A percentile compares a stretch with the other conserved stretches of the same genome.
Evolutionary conservation across 805 yeast genomes (phyloP).

Genomic region (Wickerhamomyces pijperi): DNA sequence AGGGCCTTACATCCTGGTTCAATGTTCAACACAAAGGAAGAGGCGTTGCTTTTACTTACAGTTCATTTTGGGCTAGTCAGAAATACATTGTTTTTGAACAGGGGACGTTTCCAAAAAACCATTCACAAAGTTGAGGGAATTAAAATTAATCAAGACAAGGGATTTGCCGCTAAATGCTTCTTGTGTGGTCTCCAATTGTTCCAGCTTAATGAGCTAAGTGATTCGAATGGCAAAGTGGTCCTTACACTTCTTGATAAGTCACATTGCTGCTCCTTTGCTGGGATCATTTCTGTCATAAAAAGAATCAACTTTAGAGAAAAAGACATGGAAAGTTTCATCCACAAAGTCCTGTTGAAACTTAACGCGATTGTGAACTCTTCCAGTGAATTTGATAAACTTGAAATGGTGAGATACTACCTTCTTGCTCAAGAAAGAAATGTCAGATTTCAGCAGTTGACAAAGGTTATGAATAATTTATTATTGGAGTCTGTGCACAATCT

Average conservation of each 20-base stretch:
- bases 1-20: neutral
- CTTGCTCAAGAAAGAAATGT: neutral
- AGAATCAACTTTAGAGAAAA: neutral
- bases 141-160: neutral
- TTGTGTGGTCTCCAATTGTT: neutral
- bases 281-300: neutral
- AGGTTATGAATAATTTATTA: neutral
- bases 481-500: neutral
- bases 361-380: neutral
- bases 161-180: neutral
- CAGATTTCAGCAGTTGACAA: neutral
- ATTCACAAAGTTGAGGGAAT: neutral
- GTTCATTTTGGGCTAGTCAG: neutral
- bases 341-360: neutral
- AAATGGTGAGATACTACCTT: neutral
- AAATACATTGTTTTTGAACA: neutral
- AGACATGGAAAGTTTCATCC: neutral
- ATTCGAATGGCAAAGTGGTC: neutral
- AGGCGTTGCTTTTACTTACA: neutral
- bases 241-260: neutral
- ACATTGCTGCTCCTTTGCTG: neutral
- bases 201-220: neutral
- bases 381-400: neutral
- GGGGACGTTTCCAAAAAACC: neutral
- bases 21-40: neutral